Conservation (phyloP, 2,329 filamentous ascomycete species). For the Lecanicillium sp. region DNA sequence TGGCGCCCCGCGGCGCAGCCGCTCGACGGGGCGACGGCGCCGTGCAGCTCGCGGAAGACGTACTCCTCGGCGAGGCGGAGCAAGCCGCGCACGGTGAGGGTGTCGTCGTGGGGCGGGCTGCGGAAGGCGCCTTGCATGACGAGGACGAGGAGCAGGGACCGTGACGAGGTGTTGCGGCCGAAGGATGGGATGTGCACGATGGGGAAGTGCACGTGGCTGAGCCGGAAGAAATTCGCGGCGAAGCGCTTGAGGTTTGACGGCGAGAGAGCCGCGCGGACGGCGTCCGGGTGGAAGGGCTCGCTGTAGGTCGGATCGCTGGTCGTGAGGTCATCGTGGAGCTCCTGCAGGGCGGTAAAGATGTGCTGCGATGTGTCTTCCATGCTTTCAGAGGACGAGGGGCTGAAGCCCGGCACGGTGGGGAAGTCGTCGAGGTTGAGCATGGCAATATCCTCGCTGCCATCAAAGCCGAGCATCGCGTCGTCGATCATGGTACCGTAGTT, state of each 20-base stretch:
- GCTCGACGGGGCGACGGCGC: conserved; percentile 3
- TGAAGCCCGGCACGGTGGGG: neutral
- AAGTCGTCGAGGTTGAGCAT: conserved; percentile 9
- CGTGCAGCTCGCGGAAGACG: conserved; percentile 16
- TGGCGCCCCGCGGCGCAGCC: neutral
- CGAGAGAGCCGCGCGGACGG: conserved; percentile 18
- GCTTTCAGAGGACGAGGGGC: neutral
- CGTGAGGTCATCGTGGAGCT: conserved; percentile 15
- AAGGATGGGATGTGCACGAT: conserved; percentile 23
- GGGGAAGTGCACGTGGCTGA: conserved; percentile 24
- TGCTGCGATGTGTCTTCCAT: conserved; percentile 2
- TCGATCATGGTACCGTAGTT: conserved; percentile 12
- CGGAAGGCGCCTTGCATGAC: conserved; percentile 17
- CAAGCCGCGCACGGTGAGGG: conserved; percentile 13
- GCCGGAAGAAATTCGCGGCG: conserved; percentile 21
- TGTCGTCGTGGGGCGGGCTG: conserved; percentile 18
- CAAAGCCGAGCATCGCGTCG: conserved; percentile 10
- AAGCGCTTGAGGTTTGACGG: conserved; percentile 18
- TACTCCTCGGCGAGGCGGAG: conserved; percentile 18
- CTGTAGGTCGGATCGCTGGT: conserved; percentile 16
- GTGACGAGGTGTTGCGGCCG: conserved; percentile 13
- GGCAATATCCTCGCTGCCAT: neutral
- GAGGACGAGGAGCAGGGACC: conserved; percentile 17
- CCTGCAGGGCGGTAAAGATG: conserved; percentile 14
- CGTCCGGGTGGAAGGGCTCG: conserved; percentile 12